Base-by-base conservation (phyloP, 108 stramenopile species). In the Cyclotella choctawhatcheeana region DNA sequence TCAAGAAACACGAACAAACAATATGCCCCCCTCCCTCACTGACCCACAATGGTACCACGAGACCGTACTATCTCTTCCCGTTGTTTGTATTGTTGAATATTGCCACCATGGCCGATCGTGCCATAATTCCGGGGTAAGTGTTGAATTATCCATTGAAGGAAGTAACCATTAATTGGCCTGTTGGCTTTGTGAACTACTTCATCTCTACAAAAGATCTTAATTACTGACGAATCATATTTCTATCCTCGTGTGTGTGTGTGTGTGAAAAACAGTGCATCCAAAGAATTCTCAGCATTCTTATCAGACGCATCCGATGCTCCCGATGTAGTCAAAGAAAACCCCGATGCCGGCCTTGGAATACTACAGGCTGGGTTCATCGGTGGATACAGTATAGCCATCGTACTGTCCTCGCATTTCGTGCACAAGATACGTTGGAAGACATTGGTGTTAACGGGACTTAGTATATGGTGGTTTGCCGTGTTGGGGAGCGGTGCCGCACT, bases 101-200 rank as follows among this genome's bases (percentile, higher is more conserved):
- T 0, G 64, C 59, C 22, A 82, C 81, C 29, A 78, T 82, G 77
- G 45, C 77, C 29, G 81, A 82, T 67, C 76, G 81, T 3, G 63
- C 72, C 13, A 82, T 82, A 6, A 82, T 82, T n/a, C 71, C 81
- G 20, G 81, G 81, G n/a, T n/a, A n/a, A n/a, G n/a, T n/a, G n/a
- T n/a, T n/a, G n/a, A n/a, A n/a, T n/a, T n/a, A n/a, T n/a, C n/a
- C n/a, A n/a, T n/a, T n/a, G n/a, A n/a, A n/a, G n/a, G n/a, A n/a
- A n/a, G n/a, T n/a, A n/a, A n/a, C n/a, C n/a, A n/a, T n/a, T n/a
- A n/a, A n/a, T n/a, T n/a, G n/a, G n/a, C n/a, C n/a, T n/a, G n/a
- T n/a, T n/a, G n/a, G n/a, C n/a, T n/a, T n/a, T n/a, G n/a, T n/a
- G n/a, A n/a, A n/a, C n/a, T n/a, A n/a, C n/a, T n/a, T n/a, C n/a